Percentiles rank a stretch among this genome's conserved stretches.
phyloP scores from a whole-genome alignment of 805 yeast genomes.

The Ogataea thermomethanolica region DNA sequence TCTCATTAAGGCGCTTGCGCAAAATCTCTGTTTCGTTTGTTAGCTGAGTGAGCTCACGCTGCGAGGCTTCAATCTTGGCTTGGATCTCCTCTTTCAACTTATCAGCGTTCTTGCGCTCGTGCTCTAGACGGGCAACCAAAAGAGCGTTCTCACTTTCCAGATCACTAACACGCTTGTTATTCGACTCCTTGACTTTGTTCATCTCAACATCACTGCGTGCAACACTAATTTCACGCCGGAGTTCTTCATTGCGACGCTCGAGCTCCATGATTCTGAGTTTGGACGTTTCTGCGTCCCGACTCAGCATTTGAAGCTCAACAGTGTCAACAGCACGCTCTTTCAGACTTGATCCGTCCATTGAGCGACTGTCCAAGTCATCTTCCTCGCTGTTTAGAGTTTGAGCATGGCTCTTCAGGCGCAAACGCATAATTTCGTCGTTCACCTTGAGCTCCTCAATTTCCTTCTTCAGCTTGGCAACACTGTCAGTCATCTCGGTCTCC shows the following conservation, averaged over 20 bases:
- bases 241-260: slow-evolving; percentile 73
- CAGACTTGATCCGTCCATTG: slow-evolving; percentile 7
- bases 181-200: slow-evolving; percentile 41
- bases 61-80: slow-evolving; percentile 34
- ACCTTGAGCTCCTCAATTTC: slow-evolving; percentile 64
- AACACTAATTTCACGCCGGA: slow-evolving; percentile 60
- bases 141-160: slow-evolving; percentile 68
- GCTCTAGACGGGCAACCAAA: slow-evolving; percentile 55
- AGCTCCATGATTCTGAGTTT: slow-evolving; percentile 65
- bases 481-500: slow-evolving; percentile 49
- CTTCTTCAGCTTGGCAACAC: slow-evolving; percentile 48
- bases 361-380: slow-evolving; percentile 11
- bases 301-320: slow-evolving; percentile 61
- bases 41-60: slow-evolving; percentile 46
- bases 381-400: slow-evolving; percentile 38
- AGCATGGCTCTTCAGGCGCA: slow-evolving; percentile 50
- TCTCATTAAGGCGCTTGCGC: slow-evolving; percentile 45
- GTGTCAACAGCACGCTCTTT: slow-evolving; percentile 34
- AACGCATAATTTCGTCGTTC: slow-evolving; percentile 59
- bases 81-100: slow-evolving; percentile 25
- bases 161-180: slow-evolving; percentile 46
- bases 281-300: slow-evolving; percentile 70
- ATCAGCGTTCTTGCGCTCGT: slow-evolving; percentile 36
- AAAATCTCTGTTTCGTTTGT: slow-evolving; percentile 49
- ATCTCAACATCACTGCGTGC: slow-evolving; percentile 45